phyloP scores from a whole-genome alignment of 1,139 yeast species.

The Chernovozyma sophiae-reginae region DNA sequence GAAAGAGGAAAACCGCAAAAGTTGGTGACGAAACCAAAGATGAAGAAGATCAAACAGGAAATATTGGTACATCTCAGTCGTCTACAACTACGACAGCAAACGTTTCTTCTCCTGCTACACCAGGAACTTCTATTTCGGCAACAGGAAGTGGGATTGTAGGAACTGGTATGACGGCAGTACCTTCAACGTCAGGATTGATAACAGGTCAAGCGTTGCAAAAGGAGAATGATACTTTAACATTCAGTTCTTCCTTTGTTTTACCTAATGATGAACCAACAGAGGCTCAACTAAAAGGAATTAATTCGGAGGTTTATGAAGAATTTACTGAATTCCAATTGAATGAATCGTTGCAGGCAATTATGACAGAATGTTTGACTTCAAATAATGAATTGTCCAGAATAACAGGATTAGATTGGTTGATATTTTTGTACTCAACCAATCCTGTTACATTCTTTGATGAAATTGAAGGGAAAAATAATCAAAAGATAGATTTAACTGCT shows the following conservation, averaged over 20 bases:
- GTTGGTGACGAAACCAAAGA: neutral
- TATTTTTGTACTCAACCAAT: constrained; percentile 72
- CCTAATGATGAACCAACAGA: constrained; percentile 1
- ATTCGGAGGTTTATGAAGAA: constrained; percentile 37
- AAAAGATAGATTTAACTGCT: constrained; percentile 61
- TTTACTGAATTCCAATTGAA: constrained; percentile 38
- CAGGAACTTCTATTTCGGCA: neutral
- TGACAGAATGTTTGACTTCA: constrained; percentile 34
- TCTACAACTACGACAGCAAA: neutral
- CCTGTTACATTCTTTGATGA: constrained; percentile 51
- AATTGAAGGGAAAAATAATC: constrained; percentile 8
- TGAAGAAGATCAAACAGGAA: constrained; percentile 1
- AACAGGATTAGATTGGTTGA: constrained; percentile 88
- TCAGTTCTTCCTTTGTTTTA: neutral
- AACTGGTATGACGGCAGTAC: neutral
- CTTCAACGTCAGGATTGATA: neutral
- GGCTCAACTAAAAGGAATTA: constrained; percentile 28
- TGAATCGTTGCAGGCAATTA: constrained; percentile 30
- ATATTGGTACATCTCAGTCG: neutral
- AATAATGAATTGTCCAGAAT: constrained; percentile 73
- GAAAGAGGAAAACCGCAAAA: neutral
- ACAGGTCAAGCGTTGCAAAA: neutral
- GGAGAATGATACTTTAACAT: neutral
- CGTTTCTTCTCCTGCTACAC: neutral
- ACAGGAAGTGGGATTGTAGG: neutral